Evolutionary conservation across 371 early-diverging fungal species (phyloP).

Genomic region (Umbelopsis sp.): DNA sequence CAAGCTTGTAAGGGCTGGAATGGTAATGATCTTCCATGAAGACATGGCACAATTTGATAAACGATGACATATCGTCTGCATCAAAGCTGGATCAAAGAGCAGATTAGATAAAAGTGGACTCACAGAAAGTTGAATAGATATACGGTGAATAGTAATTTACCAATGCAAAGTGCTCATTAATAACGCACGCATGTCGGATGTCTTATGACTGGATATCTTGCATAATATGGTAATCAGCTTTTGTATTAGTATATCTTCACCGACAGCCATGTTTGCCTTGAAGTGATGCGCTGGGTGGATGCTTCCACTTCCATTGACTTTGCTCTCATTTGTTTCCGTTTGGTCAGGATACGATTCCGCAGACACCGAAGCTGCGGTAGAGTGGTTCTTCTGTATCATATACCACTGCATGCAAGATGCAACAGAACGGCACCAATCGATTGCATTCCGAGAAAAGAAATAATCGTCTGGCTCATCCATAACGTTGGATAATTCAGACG

Average conservation of each 20-base stretch:
- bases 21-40: constrained; percentile 58
- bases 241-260: constrained; percentile 3
- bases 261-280: not conserved
- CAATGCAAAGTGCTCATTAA: constrained; percentile 22
- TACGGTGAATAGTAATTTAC: constrained; percentile 5
- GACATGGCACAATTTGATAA: constrained; percentile 39
- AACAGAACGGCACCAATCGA: constrained; percentile 46
- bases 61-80: constrained; percentile 25
- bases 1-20: constrained; percentile 48
- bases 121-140: not conserved
- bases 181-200: constrained; percentile 18
- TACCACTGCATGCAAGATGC: constrained; percentile 39
- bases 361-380: not conserved
- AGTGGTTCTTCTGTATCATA: constrained; percentile 22
- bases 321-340: not conserved
- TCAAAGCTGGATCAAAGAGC: constrained; percentile 33
- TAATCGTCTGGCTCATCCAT: constrained; percentile 27
- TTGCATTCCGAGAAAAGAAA: constrained; percentile 24
- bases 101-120: constrained; percentile 1
- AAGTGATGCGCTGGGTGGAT: not conserved
- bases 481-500: constrained; percentile 19
- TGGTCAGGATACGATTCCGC: not conserved
- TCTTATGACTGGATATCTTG: constrained; percentile 17
- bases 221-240: not conserved
- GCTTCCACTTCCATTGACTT: not conserved